Conservation (phyloP, 2,329 filamentous ascomycete genomes). For the Nannizziopsis barbatae region DNA sequence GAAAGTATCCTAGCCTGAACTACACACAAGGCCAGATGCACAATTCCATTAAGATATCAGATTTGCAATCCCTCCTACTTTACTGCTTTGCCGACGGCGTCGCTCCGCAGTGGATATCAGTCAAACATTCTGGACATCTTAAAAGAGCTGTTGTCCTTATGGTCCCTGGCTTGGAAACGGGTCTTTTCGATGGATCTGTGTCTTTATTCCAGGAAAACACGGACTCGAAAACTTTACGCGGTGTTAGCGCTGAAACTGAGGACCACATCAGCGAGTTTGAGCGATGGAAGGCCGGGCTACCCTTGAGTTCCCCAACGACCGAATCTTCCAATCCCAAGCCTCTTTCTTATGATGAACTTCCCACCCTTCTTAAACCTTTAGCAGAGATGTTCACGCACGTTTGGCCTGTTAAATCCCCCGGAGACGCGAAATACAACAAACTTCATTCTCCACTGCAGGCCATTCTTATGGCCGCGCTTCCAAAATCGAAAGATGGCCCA, state of each 20-base stretch:
- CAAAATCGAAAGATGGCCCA: constrained; percentile 58
- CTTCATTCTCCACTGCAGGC: constrained; percentile 80
- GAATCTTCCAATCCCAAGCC: constrained; percentile 26
- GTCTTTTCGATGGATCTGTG: constrained; percentile 64
- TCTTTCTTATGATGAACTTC: constrained; percentile 25
- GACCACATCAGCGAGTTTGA: constrained; percentile 26
- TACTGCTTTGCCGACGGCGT: constrained; percentile 52
- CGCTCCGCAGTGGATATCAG: constrained; percentile 53
- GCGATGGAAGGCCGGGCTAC: constrained; percentile 32
- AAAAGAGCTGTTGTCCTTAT: constrained; percentile 77
- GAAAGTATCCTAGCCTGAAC: constrained; percentile 43
- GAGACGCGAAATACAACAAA: constrained; percentile 67
- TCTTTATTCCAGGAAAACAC: constrained; percentile 23
- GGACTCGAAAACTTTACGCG: constrained; percentile 3
- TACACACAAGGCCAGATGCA: constrained; percentile 46
- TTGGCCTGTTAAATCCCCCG: constrained; percentile 80
- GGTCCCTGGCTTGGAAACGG: constrained; percentile 81
- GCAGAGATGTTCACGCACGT: constrained; percentile 75
- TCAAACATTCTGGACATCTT: constrained; percentile 46
- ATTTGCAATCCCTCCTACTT: constrained; percentile 48
- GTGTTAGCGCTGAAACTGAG: constrained; percentile 12
- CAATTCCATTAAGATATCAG: constrained; percentile 45
- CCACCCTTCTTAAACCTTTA: constrained; percentile 52
- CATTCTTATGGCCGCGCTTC: constrained; percentile 64
- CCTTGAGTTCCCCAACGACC: constrained; percentile 23